Evolutionary conservation across 2,329 filamentous ascomycete species (phyloP).

Genomic region (Xylogone sp.): DNA sequence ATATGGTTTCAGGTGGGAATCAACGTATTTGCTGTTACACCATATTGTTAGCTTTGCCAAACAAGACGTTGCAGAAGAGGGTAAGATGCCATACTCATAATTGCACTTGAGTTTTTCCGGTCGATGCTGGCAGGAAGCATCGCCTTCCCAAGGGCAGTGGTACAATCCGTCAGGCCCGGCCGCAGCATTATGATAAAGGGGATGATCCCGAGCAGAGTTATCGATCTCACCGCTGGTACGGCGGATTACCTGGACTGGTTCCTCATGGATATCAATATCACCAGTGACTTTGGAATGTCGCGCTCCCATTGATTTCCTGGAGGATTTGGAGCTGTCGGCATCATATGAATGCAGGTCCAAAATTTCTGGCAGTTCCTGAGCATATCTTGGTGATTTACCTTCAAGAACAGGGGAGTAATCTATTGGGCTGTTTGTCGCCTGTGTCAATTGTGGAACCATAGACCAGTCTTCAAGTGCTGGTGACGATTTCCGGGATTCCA

Average conservation of each 20-base stretch:
- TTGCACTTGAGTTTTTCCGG: slow-evolving; percentile 98
- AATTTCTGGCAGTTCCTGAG: slow-evolving; percentile 22
- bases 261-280: slow-evolving; percentile 12
- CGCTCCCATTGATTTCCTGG: slow-evolving; percentile 24
- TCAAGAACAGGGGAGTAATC: slow-evolving; percentile 24
- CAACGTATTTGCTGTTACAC: slow-evolving; percentile 79
- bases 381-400: slow-evolving; percentile 27
- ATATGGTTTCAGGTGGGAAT: slow-evolving; percentile 95
- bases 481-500: slow-evolving; percentile 25
- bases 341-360: slow-evolving; percentile 24
- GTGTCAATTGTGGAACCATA: slow-evolving; percentile 17
- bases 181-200: slow-evolving; percentile 64
- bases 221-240: slow-evolving; percentile 27
- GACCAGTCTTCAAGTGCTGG: slow-evolving; percentile 21
- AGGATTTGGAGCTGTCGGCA: slow-evolving; percentile 20
- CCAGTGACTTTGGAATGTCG: slow-evolving; percentile 25
- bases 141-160: slow-evolving; percentile 85
- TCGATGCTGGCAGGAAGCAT: slow-evolving; percentile 76
- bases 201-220: slow-evolving; percentile 55
- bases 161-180: slow-evolving; percentile 75
- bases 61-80: neutral
- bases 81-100: slow-evolving; percentile 78
- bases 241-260: slow-evolving; percentile 22
- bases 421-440: slow-evolving; percentile 21
- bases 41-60: slow-evolving; percentile 20